These are phyloP conservation scores for Russula foetens DNA, from an alignment of 768 basidiomycete genomes.

Conservation along the genomic window DNA sequence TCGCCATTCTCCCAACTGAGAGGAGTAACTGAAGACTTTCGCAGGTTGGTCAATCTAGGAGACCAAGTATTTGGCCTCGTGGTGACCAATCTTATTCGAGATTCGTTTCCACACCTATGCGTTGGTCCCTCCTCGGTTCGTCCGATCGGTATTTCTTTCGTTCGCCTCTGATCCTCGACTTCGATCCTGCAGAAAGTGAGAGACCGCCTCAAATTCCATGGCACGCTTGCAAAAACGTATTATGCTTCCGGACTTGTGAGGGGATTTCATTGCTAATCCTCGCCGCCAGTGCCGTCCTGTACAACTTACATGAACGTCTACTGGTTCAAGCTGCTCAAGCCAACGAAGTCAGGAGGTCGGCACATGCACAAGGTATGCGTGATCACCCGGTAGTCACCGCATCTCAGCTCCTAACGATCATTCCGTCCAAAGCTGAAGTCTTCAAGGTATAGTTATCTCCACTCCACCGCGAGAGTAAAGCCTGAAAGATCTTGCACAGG, in stretches of 20 bases:
- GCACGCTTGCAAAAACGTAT: constrained; percentile 6
- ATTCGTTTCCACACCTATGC: neutral
- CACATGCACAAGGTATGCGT: constrained; percentile 7
- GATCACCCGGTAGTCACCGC: neutral
- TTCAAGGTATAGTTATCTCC: constrained; percentile 3
- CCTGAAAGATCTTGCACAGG: neutral
- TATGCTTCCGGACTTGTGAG: neutral
- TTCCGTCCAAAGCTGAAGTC: constrained; percentile 8
- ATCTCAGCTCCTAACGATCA: neutral
- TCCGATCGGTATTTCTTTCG: neutral
- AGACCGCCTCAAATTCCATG: constrained; percentile 9
- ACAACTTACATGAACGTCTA: constrained; percentile 4
- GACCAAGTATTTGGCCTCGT: constrained; percentile 11
- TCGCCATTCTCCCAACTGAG: neutral
- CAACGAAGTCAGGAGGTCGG: constrained; percentile 4
- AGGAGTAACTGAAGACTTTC: neutral
- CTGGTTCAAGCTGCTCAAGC: constrained; percentile 4
- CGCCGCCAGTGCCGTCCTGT: constrained; percentile 4
- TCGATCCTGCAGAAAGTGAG: constrained; percentile 6
- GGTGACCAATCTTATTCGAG: constrained; percentile 9
- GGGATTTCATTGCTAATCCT: neutral
- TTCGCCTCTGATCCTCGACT: neutral
- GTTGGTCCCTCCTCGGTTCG: constrained; percentile 14
- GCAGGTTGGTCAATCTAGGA: constrained; percentile 8
- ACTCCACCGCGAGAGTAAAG: neutral